Conservation (phyloP, 2,329 filamentous ascomycete genomes). For the Arthrocladium fulminans region DNA sequence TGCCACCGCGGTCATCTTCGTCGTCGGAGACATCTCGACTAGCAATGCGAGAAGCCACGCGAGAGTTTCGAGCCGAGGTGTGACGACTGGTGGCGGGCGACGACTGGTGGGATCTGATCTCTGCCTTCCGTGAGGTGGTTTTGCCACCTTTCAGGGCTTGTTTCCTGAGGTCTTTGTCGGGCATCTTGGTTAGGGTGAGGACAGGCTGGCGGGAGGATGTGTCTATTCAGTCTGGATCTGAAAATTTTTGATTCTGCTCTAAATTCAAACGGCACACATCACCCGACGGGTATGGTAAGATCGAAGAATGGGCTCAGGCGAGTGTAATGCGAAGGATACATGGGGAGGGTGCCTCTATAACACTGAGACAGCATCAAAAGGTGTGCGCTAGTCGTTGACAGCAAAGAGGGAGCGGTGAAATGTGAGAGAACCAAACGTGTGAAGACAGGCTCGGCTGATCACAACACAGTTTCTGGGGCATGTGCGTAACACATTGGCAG, state of each 20-base stretch:
- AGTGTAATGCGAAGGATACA: not conserved
- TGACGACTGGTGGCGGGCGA: slow-evolving; percentile 46
- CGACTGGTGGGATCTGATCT: slow-evolving; percentile 45
- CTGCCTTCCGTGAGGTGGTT: slow-evolving; percentile 54
- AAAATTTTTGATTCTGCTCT: not conserved
- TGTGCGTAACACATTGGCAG: too few relatives aligned
- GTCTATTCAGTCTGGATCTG: not conserved
- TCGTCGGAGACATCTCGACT: slow-evolving; percentile 52
- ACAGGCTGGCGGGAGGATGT: not conserved
- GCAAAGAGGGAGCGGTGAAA: not conserved
- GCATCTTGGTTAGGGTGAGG: not conserved
- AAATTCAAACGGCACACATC: not conserved
- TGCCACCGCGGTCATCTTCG: slow-evolving; percentile 40
- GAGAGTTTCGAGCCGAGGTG: slow-evolving; percentile 44
- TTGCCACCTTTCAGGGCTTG: slow-evolving; percentile 57
- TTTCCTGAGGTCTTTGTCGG: slow-evolving; percentile 38
- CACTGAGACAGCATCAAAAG: not conserved
- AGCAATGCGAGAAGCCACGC: slow-evolving; percentile 44
- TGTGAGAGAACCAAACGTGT: not conserved
- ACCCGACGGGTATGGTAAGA: slow-evolving; percentile 2
- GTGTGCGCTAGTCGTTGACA: not conserved
- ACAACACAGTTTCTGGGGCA: not conserved
- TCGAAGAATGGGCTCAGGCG: not conserved
- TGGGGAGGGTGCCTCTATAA: not conserved
- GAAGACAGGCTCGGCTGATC: not conserved